These are phyloP conservation scores for Chrysophaeum taylorii DNA, from an alignment of 352 stramenopile species.

Conservation along the genomic window DNA sequence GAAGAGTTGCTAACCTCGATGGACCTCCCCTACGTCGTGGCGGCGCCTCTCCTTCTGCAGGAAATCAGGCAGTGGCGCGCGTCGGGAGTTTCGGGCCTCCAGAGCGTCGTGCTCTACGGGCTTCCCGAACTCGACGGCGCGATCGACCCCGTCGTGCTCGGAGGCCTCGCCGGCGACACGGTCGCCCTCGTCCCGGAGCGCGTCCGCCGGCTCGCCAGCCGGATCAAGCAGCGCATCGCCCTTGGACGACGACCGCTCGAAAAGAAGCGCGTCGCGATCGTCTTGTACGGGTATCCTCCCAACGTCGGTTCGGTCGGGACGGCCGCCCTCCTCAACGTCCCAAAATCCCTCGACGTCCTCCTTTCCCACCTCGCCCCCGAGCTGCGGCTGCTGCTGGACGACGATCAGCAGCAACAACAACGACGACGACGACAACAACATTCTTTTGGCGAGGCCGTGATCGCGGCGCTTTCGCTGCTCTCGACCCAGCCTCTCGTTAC, in stretches of 20 bases:
- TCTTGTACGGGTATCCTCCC: constrained; percentile 55
- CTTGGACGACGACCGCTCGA: constrained; percentile 32
- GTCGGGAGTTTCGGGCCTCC: constrained; percentile 50
- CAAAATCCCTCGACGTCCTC: constrained; percentile 39
- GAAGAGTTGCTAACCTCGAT: constrained; percentile 41
- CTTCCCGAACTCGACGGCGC: constrained; percentile 51
- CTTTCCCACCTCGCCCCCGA: too few species aligned
- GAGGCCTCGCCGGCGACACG: constrained; percentile 48
- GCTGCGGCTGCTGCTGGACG: too few species aligned
- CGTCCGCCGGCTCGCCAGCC: constrained; percentile 41
- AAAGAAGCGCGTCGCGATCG: constrained; percentile 40
- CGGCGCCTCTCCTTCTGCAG: constrained; percentile 48
- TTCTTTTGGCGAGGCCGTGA: constrained; percentile 43
- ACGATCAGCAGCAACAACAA: too few species aligned
- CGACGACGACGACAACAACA: too few species aligned
- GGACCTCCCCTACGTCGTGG: constrained; percentile 55
- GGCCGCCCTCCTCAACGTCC: constrained; percentile 54
- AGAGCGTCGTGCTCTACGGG: constrained; percentile 49
- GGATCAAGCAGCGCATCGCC: constrained; percentile 41
- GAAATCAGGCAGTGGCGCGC: constrained; percentile 45
- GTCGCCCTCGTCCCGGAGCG: constrained; percentile 53
- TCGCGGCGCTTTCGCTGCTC: constrained; percentile 45
- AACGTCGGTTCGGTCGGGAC: constrained; percentile 61
- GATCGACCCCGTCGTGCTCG: constrained; percentile 54
- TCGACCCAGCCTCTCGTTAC: constrained; percentile 36